Percentiles rank a stretch among this genome's conserved stretches.
Conservation (phyloP, 305 asterid species). For the Withania somnifera region DNA sequence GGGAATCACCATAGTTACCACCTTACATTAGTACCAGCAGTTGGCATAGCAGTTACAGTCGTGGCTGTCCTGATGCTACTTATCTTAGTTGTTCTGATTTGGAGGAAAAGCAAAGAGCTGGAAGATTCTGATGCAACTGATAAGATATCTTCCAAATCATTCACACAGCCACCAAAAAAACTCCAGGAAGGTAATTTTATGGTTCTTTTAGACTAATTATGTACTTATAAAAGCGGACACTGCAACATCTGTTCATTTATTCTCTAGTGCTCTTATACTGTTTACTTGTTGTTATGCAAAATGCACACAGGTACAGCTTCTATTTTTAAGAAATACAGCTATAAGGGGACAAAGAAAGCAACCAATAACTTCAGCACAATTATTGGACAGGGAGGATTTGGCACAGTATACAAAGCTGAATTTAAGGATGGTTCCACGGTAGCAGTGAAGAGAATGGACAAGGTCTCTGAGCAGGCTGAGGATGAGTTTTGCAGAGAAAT, state of each 20-base stretch:
- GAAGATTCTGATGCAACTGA: slow-evolving; percentile 33
- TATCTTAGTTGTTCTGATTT: slow-evolving; percentile 51
- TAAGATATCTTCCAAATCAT: slow-evolving; percentile 30
- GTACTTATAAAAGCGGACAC: not conserved
- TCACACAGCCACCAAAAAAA: slow-evolving; percentile 40
- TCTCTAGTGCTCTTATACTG: slow-evolving; percentile 1
- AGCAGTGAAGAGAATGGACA: slow-evolving; percentile 92
- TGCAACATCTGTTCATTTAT: not conserved
- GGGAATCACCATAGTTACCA: slow-evolving; percentile 41
- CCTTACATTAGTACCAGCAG: slow-evolving; percentile 46
- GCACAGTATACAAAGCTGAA: slow-evolving; percentile 78
- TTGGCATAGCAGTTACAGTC: slow-evolving; percentile 65
- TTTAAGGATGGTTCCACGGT: slow-evolving; percentile 53
- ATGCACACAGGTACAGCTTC: slow-evolving; percentile 53
- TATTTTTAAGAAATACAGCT: slow-evolving; percentile 80
- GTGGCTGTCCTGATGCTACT: slow-evolving; percentile 44
- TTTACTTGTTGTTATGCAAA: slow-evolving; percentile 11
- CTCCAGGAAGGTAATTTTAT: slow-evolving; percentile 52
- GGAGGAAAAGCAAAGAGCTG: slow-evolving; percentile 55
- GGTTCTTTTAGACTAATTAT: slow-evolving; percentile 1
- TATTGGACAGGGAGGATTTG: slow-evolving; percentile 94
- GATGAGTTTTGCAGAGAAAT: slow-evolving; percentile 86
- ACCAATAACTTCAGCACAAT: slow-evolving; percentile 60
- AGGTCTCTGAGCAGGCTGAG: slow-evolving; percentile 83
- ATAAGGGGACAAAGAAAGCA: slow-evolving; percentile 77